Percentiles rank a stretch among this genome's conserved stretches.
Evolutionary conservation across 441 rosid species (phyloP).

Genomic region (Erodium texanum): DNA sequence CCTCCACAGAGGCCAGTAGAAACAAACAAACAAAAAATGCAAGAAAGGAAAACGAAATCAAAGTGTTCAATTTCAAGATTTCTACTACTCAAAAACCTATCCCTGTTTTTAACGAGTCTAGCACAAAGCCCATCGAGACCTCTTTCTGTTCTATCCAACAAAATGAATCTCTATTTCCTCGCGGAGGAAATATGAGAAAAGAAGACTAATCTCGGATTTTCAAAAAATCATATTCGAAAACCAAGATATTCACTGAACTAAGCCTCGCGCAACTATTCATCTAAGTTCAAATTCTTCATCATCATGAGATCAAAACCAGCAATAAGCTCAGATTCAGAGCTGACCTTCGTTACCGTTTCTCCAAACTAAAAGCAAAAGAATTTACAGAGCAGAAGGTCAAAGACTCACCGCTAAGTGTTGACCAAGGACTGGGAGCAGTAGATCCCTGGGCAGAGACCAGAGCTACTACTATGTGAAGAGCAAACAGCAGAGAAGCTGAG

Average conservation of each 20-base stretch:
- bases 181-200: too few species aligned
- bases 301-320: too few species aligned
- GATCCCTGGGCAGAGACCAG: conserved; percentile 62
- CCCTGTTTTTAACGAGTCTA: too few species aligned
- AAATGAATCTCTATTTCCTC: not conserved
- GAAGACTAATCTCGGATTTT: not conserved
- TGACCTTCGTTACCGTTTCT: not conserved
- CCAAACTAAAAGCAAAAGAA: not conserved
- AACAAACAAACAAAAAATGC: too few species aligned
- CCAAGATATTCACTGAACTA: not conserved
- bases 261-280: not conserved
- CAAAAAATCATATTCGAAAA: too few species aligned
- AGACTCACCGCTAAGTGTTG: conserved; percentile 45
- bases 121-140: too few species aligned
- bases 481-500: conserved; percentile 22
- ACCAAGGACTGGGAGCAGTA: conserved; percentile 32
- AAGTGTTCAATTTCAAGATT: not conserved
- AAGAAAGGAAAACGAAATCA: not conserved
- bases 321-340: conserved; percentile 1
- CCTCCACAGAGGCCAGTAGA: too few species aligned
- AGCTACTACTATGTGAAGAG: conserved; percentile 31
- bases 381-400: not conserved
- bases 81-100: not conserved
- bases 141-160: not conserved
- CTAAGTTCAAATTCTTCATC: not conserved